phyloP scores from a whole-genome alignment of 2,329 filamentous ascomycete genomes.

The Fusarium sp. region DNA sequence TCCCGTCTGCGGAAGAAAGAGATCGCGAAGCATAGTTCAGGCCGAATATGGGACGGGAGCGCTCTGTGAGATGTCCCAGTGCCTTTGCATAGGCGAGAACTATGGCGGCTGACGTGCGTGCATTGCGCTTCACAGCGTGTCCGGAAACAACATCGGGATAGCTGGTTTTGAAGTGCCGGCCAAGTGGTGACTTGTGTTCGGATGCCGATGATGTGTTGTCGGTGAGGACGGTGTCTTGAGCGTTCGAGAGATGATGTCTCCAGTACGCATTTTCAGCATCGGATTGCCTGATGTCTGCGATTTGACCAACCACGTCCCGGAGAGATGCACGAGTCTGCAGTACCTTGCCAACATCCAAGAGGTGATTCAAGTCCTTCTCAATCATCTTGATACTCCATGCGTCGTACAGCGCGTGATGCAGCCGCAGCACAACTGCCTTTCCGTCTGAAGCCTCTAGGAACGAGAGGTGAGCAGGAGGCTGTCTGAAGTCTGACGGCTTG shows the following conservation, averaged over 20 bases:
- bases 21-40: constrained; percentile 26
- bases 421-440: constrained; percentile 17
- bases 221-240: constrained; percentile 7
- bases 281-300: not conserved
- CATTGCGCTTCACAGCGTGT: not conserved
- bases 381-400: constrained; percentile 31
- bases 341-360: not conserved
- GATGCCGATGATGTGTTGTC: not conserved
- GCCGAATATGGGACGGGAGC: constrained; percentile 8
- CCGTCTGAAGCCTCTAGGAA: constrained; percentile 8
- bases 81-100: constrained; percentile 13
- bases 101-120: not conserved
- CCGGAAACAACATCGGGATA: not conserved
- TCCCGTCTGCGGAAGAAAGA: not conserved
- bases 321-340: not conserved
- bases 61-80: not conserved
- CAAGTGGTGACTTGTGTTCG: accelerated
- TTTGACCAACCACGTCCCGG: not conserved
- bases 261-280: constrained; percentile 4
- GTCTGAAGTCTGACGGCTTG: not conserved
- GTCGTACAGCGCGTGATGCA: constrained; percentile 26
- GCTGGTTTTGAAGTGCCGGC: constrained; percentile 15
- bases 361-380: not conserved
- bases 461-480: not conserved
- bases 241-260: not conserved